Evolutionary conservation across 2,329 filamentous ascomycete genomes (phyloP), one percentile per base, ranked within the genome.

Genomic region (Cytospora piceae): DNA sequence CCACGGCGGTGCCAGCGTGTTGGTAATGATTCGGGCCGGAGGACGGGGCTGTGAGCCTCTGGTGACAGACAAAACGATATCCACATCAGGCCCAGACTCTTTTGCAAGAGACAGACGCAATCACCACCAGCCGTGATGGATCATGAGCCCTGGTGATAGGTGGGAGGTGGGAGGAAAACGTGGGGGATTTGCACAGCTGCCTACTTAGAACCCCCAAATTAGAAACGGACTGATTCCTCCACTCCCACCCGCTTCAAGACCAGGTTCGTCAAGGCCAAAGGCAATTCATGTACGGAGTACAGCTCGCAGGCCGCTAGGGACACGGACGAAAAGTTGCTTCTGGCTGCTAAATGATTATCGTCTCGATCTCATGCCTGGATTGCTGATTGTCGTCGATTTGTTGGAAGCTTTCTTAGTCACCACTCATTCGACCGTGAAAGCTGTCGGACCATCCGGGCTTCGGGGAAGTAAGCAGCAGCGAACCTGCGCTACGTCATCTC

Each of bases 401-500:
- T 34, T 27, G 11, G 29, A 27, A 24, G 39, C 42, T 63, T 63
- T n/a, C 31, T 63, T 42, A 57, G 42, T 55, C 49, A 52, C 22
- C 52, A 27, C 34, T 31, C 53, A 27, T 42, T 62, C 24, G 29
- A 53, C 52, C 34, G 52, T 52, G 60, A 55, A 56, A 49, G 53
- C 53, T 63, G 53, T 63, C 60, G 60, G 60, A 51, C 55, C 39
- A 37, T 57, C 53, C 60, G 60, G 52, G 31, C 37, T 27, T 46
- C 27, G 27, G 22, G 52, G 29, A 52, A 52, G 2, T 15, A 39
- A 46, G 61, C 46, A 49, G 22, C 46, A 49, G n/a, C 11, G 15
- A 22, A 7, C 17, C 29, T 51, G 22, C 27, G 59, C 53, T 66
- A 67, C 65, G 65, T 67, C 65, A 67, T 67, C 14, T 60, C 22